Conservation (phyloP, 2,329 filamentous ascomycete genomes). For the Capronia coronata region DNA sequence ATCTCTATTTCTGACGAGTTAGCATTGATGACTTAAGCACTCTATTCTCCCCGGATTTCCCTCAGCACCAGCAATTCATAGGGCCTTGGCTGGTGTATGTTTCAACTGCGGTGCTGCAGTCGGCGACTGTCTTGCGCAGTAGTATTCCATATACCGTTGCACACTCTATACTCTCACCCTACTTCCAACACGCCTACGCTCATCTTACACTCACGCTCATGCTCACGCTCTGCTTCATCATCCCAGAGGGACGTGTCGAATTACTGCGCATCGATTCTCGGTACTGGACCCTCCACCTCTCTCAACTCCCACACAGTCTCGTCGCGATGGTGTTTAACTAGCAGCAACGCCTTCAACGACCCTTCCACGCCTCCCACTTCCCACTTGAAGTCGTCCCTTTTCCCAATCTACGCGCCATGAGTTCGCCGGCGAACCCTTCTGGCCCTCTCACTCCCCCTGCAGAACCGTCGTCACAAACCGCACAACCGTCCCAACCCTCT, state of each 20-base stretch:
- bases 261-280: too few species aligned
- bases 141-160: too few species aligned
- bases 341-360: not conserved
- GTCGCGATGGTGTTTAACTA: not conserved
- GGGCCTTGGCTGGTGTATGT: not conserved
- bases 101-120: not conserved
- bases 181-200: too few species aligned
- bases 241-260: too few species aligned
- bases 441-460: slow-evolving; percentile 40
- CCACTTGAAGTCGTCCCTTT: not conserved
- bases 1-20: too few species aligned
- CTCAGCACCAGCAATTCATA: not conserved
- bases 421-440: slow-evolving; percentile 24
- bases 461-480: slow-evolving; percentile 32
- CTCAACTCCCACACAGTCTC: not conserved
- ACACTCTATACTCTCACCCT: too few species aligned
- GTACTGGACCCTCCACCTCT: not conserved
- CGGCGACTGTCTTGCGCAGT: not conserved
- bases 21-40: too few species aligned
- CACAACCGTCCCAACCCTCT: slow-evolving; percentile 22
- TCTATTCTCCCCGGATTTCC: slow-evolving; percentile 4
- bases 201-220: too few species aligned
- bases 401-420: slow-evolving; percentile 11
- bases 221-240: too few species aligned
- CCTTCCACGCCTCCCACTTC: not conserved